Conservation (phyloP, 768 basidiomycete species). For the Boletus sensibilis region DNA sequence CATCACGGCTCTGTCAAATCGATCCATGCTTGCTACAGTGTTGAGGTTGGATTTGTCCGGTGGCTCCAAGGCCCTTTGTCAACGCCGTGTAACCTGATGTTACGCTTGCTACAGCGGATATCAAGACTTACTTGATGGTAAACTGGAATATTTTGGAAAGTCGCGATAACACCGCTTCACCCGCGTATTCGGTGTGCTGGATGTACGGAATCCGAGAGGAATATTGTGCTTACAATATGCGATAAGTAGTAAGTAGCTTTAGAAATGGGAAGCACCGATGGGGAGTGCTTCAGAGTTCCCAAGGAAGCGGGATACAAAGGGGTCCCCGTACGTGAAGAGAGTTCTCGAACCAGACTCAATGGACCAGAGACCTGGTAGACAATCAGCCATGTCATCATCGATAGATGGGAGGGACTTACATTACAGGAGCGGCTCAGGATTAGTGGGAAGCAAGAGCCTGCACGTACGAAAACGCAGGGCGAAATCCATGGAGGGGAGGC, state of each 20-base stretch:
- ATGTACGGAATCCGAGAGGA: not conserved
- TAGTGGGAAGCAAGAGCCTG: not conserved
- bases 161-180: conserved; percentile 8
- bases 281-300: not conserved
- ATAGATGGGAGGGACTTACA: not conserved
- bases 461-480: not conserved
- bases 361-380: not conserved
- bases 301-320: not conserved
- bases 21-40: not conserved
- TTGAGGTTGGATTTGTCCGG: not conserved
- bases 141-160: not conserved
- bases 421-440: not conserved
- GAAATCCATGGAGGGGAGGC: not conserved
- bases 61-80: not conserved
- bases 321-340: not conserved
- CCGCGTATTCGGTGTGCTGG: conserved; percentile 5
- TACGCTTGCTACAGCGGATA: not conserved
- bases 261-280: not conserved
- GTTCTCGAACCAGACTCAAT: not conserved
- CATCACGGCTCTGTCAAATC: not conserved
- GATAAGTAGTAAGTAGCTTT: not conserved
- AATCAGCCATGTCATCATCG: not conserved
- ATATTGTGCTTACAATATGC: not conserved
- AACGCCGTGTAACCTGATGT: not conserved
- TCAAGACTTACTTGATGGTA: not conserved